A percentile compares a stretch with the other conserved stretches of the same genome.
Conservation (phyloP, 345 rosid species). For the Brassica carinata region DNA sequence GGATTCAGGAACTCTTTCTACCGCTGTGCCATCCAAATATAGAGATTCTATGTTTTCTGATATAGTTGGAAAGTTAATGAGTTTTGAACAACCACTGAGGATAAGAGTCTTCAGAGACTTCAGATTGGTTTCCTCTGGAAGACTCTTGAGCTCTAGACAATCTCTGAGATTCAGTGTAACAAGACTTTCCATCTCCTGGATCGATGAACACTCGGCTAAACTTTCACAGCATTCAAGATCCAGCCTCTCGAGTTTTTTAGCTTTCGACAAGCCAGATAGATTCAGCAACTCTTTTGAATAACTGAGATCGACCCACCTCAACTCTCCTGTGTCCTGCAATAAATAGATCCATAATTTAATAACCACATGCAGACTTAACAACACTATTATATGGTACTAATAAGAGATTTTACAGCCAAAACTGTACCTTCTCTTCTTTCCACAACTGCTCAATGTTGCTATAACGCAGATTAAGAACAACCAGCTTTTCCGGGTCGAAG, state of each 20-base stretch:
- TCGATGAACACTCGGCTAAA: slow-evolving; percentile 9
- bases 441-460: slow-evolving; percentile 41
- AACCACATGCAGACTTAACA: background rate
- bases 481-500: slow-evolving; percentile 31
- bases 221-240: slow-evolving; percentile 33
- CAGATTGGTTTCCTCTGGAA: slow-evolving; percentile 15
- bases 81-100: slow-evolving; percentile 36
- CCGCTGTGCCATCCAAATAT: slow-evolving; percentile 29
- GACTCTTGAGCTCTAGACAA: slow-evolving; percentile 31
- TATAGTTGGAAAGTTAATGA: slow-evolving; percentile 31
- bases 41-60: slow-evolving; percentile 29
- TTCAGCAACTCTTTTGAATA: slow-evolving; percentile 21
- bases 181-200: slow-evolving; percentile 28
- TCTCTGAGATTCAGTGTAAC: slow-evolving; percentile 28
- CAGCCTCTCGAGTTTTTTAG: slow-evolving; percentile 31
- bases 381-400: background rate
- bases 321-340: slow-evolving; percentile 35
- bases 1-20: slow-evolving; percentile 28
- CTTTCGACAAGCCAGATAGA: slow-evolving; percentile 35
- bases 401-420: background rate
- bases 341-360: background rate
- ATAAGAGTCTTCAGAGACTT: slow-evolving; percentile 16
- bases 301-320: slow-evolving; percentile 36
- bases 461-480: slow-evolving; percentile 30
- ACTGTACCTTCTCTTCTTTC: slow-evolving; percentile 35